A percentile compares a stretch with the other conserved stretches of the same genome.
These are phyloP conservation scores for Colletotrichum karsti DNA, from an alignment of 2,329 filamentous ascomycete genomes.

Conservation along the genomic window DNA sequence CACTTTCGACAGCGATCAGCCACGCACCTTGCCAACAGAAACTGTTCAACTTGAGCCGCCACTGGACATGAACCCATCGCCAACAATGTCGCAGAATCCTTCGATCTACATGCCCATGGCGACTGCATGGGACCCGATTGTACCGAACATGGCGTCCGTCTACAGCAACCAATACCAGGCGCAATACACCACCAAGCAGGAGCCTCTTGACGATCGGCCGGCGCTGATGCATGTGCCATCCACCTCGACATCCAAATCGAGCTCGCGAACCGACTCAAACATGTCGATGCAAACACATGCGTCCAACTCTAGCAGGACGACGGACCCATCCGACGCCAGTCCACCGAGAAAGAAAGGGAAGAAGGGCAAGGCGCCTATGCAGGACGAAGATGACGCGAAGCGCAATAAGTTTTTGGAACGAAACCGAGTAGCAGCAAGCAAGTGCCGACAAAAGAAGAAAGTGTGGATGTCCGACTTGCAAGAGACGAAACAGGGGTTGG, in stretches of 20 bases:
- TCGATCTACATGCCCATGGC: conserved; percentile 16
- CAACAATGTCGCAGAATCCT: conserved; percentile 5
- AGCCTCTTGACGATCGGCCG: conserved; percentile 2
- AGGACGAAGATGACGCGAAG: conserved; percentile 47
- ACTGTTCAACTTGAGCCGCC: background rate
- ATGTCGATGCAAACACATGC: conserved; percentile 3
- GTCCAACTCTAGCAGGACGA: conserved; percentile 27
- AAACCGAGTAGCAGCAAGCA: conserved; percentile 77
- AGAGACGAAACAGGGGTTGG: conserved; percentile 51
- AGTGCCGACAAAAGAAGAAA: conserved; percentile 76
- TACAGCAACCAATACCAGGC: conserved; percentile 11
- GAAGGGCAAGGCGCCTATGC: conserved; percentile 31
- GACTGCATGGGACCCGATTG: conserved; percentile 17
- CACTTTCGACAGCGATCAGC: conserved; percentile 26
- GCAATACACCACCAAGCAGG: conserved; percentile 23
- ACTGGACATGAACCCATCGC: conserved; percentile 1
- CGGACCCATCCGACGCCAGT: conserved; percentile 26
- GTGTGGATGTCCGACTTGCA: conserved; percentile 60
- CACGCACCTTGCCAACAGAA: conserved; percentile 11
- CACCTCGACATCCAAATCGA: background rate
- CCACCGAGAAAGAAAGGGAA: conserved; percentile 37
- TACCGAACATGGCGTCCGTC: background rate
- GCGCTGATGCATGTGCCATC: conserved; percentile 5
- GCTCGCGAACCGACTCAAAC: conserved; percentile 2
- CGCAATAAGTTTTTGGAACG: conserved; percentile 71